Base-by-base conservation (phyloP, 2,329 filamentous ascomycete species). In the Coniosporium tulheliwenetii region DNA sequence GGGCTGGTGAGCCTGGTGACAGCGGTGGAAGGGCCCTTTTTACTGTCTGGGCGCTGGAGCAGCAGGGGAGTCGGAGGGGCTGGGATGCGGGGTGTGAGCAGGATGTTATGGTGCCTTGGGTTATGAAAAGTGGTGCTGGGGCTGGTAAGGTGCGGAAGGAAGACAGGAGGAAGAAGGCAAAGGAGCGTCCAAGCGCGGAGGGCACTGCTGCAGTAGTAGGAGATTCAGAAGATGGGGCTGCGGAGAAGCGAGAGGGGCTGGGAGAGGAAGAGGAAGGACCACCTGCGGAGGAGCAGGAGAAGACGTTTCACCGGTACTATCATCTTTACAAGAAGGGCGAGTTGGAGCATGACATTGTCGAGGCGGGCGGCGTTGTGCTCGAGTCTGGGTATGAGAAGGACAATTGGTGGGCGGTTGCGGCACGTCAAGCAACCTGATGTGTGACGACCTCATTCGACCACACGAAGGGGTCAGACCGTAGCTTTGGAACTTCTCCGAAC, bases 21-120 rank as follows among this genome's bases (percentile, higher is more conserved):
- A 47, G 48, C 7, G 65, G 63, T 2, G 85, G 85, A 1, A 76
- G 71, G 56, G 80, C 81, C 12, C 66, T 96, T 42, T 70, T 96
- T 39, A 95, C 91, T 58, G 89, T 93, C 13, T 96, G 91, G 91
- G 91, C 91, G 1, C 69, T 98, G 14, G 91, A 98, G 68, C 91
- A 98, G 64, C 79, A 81, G 50, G 67, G 67, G 43, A 94, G 86
- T 60, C 75, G 91, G 43, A 70, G 91, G 46, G 89, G 89, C 2
- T 98, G 89, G 89, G 78, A 86, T 54, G 79, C 82, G 56, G 78
- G 77, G 14, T 75, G 80, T 45, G 73, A 81, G 48, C 89, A 96
- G 66, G 91, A 98, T 64, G 78, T 91, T 45, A 81, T 96, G 65
- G 91, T 98, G 38, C 87, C 91, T 10, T 98, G 91, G 91, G 85